Percentiles rank a stretch among this genome's conserved stretches.
Evolutionary conservation across 345 rosid species (phyloP).

Genomic region (Noccaea caerulescens): DNA sequence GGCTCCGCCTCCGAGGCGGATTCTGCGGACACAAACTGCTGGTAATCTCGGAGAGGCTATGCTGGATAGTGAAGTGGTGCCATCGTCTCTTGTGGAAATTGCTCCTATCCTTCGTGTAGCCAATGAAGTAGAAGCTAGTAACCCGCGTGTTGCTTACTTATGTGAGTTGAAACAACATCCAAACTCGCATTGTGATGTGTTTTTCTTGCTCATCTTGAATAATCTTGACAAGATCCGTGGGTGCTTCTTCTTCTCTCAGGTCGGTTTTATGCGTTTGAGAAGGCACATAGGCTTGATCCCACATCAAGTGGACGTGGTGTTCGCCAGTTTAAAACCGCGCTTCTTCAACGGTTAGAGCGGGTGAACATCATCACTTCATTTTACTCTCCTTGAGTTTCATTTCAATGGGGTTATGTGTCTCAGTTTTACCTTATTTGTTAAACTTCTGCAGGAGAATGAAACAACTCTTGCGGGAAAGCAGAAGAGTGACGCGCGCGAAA

Average conservation of each 20-base stretch:
- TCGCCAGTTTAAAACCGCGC: slow-evolving; percentile 82
- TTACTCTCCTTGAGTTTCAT: slow-evolving; percentile 23
- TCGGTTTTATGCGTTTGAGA: slow-evolving; percentile 86
- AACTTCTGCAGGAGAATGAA: slow-evolving; percentile 71
- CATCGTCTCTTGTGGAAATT: slow-evolving; percentile 62
- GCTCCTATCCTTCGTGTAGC: slow-evolving; percentile 72
- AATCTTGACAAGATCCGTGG: not conserved
- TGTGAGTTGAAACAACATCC: slow-evolving; percentile 44
- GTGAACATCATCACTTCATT: slow-evolving; percentile 44
- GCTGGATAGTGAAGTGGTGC: slow-evolving; percentile 65
- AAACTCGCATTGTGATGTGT: not conserved
- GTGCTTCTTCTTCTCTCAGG: slow-evolving; percentile 46
- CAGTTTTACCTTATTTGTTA: not conserved
- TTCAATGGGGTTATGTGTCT: not conserved
- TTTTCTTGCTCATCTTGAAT: not conserved
- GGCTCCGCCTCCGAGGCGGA: slow-evolving; percentile 53
- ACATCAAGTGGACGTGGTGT: slow-evolving; percentile 87
- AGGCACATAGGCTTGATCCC: slow-evolving; percentile 75
- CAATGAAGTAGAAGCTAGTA: slow-evolving; percentile 61
- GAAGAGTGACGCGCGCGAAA: slow-evolving; percentile 92
- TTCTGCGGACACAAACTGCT: slow-evolving; percentile 63
- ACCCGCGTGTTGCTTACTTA: slow-evolving; percentile 64
- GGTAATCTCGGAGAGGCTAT: slow-evolving; percentile 63
- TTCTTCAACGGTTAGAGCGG: slow-evolving; percentile 77
- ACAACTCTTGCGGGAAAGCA: slow-evolving; percentile 79